Base-by-base conservation (phyloP, 805 yeast species). In the Saccharomyces kudriavzevii region DNA sequence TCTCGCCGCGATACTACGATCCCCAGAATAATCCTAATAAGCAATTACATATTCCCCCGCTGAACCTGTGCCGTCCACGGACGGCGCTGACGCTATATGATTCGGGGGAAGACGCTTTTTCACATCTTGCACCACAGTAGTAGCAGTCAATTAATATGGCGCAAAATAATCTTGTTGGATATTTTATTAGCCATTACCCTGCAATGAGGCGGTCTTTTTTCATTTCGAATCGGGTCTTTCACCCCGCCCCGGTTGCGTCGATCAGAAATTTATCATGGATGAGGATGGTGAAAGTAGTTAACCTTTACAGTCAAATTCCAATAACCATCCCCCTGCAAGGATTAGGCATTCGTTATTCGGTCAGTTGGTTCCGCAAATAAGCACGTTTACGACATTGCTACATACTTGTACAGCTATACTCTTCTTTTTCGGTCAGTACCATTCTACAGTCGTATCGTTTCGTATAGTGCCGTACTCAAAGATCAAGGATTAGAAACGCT, bases 31-130 rank as follows among this genome's bases (percentile, higher is more conserved):
- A 57, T 57, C 53, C 58, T 20, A 59, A 59, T 59, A 59, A 53
- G 62, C 58, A 60, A 57, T 48, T 59, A 59, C 62, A 59, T 59
- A 59, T 59, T 59, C 54, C 62, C 61, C 61, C 29, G 53, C 52
- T 53, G 61, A 58, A 35, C 43, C 43, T 35, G 43, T 17, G 20
- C 43, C 17, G 43, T 35, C 43, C 24, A 35, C 24, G 43, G 56
- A 54, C 20, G 25, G 24, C 48, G 20, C 46, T 11, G 30, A 24
- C 11, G 20, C 27, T 31, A 28, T 26, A 28, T 49, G 51, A 49
- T 30, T 40, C 29, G 28, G 51, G 51, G 51, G 45, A 49, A 49
- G 51, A 47, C 45, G 30, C 51, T 49, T 49, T 40, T 49, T 24
- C n/a, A 49, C 51, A 49, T 49, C 24, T 35, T 35, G 22, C 22